These are phyloP conservation scores for Saccharomyces hybrid DNA, from an alignment of 1,139 yeast species.

Conservation along the genomic window DNA sequence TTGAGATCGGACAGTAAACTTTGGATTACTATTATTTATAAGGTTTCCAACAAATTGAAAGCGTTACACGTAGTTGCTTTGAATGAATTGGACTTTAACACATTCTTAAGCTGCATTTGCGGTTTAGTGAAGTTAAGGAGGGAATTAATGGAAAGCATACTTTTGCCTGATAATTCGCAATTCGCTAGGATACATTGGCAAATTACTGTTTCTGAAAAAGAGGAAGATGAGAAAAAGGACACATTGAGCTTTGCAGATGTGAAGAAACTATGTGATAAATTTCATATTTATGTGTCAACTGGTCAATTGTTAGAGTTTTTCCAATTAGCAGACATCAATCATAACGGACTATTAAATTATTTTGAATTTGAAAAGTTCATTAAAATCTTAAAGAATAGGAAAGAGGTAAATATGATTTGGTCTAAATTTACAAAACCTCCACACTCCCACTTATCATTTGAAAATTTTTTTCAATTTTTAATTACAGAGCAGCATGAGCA, in stretches of 20 bases:
- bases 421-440: constrained; percentile 14
- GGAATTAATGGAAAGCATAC: constrained; percentile 46
- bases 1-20: constrained; percentile 37
- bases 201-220: constrained; percentile 37
- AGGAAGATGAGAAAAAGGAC: constrained; percentile 35
- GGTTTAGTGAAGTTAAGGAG: constrained; percentile 42
- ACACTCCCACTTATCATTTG: constrained; percentile 26
- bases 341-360: constrained; percentile 47
- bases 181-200: constrained; percentile 54
- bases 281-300: constrained; percentile 58
- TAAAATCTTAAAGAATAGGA: constrained; percentile 41
- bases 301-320: constrained; percentile 38
- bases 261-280: constrained; percentile 50
- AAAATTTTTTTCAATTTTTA: constrained; percentile 43
- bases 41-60: constrained; percentile 43
- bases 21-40: constrained; percentile 79
- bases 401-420: constrained; percentile 42
- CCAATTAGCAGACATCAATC: constrained; percentile 40
- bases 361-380: constrained; percentile 70
- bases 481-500: constrained; percentile 44
- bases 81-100: constrained; percentile 50
- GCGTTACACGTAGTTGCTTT: constrained; percentile 72
- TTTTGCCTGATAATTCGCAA: constrained; percentile 43
- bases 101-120: constrained; percentile 42
- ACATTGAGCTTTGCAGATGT: constrained; percentile 62